Base-by-base conservation (phyloP, 768 basidiomycete genomes). In the Infundibulicybe gibba region DNA sequence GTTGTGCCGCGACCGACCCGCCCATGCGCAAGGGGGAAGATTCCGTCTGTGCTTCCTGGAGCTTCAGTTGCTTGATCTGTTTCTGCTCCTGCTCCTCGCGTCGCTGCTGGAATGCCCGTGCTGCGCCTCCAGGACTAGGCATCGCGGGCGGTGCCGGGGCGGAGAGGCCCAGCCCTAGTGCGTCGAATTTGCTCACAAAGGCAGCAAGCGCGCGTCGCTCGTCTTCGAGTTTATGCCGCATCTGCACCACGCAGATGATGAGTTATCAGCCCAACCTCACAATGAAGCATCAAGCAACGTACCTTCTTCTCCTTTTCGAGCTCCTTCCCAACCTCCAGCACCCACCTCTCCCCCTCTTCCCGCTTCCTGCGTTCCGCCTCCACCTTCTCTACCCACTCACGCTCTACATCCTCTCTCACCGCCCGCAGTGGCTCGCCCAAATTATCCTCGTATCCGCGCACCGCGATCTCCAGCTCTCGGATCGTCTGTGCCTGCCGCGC, bases 181-280 rank as follows among this genome's bases (percentile, higher is more conserved):
- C 74, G 63, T 93, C 90, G 56, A 92, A 90, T 61, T 87, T 89
- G 61, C 72, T 74, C 39, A 93, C 90, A 55, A 93, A 93, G 5
- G 87, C 77, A 3, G 86, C 79, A 34, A 93, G 71, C 8, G 87
- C 90, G 17, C 81, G 72, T 32, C 89, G 77, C 65, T 92, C 89
- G 38, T 84, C 84, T 60, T 92, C 89, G 43, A 91, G 64, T 53
- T 82, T 83, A 31, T 67, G 60, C 42, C 87, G 70, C 49, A 69
- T 57, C 84, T 86, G 51, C 10, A 12, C 25, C 15, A 11, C 17
- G 2, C 25, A 40, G 33, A 32, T 45, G 48, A 37, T 11, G n/a
- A 12, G 33, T 30, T 35, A 43, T 48, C 9, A 49, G 34, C 6
- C 1, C 5, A 42, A 41, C 10, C 9, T 33, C 6, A 12, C n/a